Percentiles rank a stretch among this genome's conserved stretches.
Evolutionary conservation across 768 basidiomycete genomes (phyloP).

Genomic region (Cystobasidium onofrii): DNA sequence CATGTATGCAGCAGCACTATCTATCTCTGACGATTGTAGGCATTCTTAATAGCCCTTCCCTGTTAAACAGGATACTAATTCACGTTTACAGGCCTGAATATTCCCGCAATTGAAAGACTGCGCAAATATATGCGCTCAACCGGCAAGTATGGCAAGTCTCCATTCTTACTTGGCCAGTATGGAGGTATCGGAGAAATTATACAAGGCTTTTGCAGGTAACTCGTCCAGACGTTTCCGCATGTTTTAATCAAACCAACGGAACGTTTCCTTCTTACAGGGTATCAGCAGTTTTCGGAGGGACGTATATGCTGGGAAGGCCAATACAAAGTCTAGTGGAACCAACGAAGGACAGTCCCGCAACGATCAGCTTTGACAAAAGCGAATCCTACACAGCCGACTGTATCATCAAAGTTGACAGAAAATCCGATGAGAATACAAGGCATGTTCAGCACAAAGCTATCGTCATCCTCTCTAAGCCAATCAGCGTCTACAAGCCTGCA

Average conservation of each 20-base stretch:
- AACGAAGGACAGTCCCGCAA: conserved; percentile 5
- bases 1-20: conserved; percentile 46
- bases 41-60: not conserved
- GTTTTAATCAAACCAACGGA: not conserved
- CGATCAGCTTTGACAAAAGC: conserved; percentile 33
- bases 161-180: conserved; percentile 86
- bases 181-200: conserved; percentile 83
- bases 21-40: not conserved
- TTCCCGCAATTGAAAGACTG: conserved; percentile 60
- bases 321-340: conserved; percentile 13
- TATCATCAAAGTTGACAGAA: not conserved
- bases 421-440: not conserved
- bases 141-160: conserved; percentile 73
- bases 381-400: conserved; percentile 35
- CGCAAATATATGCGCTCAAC: conserved; percentile 65
- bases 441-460: conserved; percentile 42
- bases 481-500: conserved; percentile 40
- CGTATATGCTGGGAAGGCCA: conserved; percentile 47
- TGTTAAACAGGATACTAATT: not conserved
- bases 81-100: conserved; percentile 55
- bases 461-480: conserved; percentile 52
- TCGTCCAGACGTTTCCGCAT: not conserved
- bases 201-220: conserved; percentile 63
- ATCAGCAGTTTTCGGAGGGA: conserved; percentile 60
- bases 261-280: conserved; percentile 53